Conservation (phyloP, 2,329 filamentous ascomycete genomes). For the Diaporthe batatas region DNA sequence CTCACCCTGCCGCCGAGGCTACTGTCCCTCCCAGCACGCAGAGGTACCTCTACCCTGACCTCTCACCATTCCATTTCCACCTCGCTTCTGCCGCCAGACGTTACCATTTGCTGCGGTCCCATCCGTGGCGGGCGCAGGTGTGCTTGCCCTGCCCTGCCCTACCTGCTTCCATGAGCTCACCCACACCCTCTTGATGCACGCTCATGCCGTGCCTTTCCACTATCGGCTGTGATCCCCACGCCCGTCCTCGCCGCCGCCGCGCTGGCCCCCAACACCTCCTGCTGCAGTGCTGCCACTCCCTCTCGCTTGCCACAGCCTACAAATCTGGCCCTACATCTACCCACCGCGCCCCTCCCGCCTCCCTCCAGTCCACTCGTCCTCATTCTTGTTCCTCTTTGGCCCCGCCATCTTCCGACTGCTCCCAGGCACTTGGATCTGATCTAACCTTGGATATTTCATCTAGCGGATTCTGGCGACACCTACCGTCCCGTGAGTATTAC, state of each 20-base stretch:
- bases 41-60: conserved; percentile 26
- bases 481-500: conserved; percentile 69
- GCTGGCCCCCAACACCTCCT: conserved; percentile 32
- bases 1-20: neutral
- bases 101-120: conserved; percentile 28
- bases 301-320: conserved; percentile 39
- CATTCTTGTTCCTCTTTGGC: conserved; percentile 31
- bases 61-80: conserved; percentile 14
- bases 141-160: conserved; percentile 21
- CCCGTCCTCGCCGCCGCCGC: conserved; percentile 16
- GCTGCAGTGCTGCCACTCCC: neutral
- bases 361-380: conserved; percentile 32
- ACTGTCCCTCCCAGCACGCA: neutral
- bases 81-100: conserved; percentile 20
- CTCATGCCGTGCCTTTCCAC: conserved; percentile 36
- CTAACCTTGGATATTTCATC: conserved; percentile 56
- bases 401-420: conserved; percentile 19
- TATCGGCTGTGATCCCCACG: conserved; percentile 40
- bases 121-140: conserved; percentile 31
- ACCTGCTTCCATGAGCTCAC: conserved; percentile 27
- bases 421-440: conserved; percentile 53
- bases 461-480: conserved; percentile 72
- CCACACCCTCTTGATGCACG: conserved; percentile 38
- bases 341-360: conserved; percentile 37
- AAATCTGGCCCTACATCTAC: conserved; percentile 39